Evolutionary conservation across 2,329 filamentous ascomycete genomes (phyloP).

Genomic region (Botrytis hyacinthi): DNA sequence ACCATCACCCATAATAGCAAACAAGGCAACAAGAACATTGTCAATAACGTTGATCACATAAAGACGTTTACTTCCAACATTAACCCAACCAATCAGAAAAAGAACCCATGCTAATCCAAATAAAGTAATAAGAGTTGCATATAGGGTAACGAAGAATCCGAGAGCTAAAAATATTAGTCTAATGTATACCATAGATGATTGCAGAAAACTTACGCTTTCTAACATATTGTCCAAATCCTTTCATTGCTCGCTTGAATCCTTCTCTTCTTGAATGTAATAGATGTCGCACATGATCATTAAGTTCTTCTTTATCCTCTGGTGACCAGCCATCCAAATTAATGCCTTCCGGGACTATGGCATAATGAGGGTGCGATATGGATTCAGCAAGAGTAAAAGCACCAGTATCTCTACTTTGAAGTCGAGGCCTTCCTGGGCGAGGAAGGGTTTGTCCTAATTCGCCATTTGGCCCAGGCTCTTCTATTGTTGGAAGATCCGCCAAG

Average conservation of each 20-base stretch:
- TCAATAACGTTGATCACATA: constrained; percentile 71
- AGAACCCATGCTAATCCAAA: constrained; percentile 87
- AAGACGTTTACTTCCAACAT: constrained; percentile 68
- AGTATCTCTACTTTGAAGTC: constrained; percentile 27
- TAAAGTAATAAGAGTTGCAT: constrained; percentile 77
- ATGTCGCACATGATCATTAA: constrained; percentile 83
- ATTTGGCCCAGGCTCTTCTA: constrained; percentile 22
- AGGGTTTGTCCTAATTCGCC: constrained; percentile 7
- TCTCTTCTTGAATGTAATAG: constrained; percentile 80
- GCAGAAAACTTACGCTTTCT: constrained; percentile 55
- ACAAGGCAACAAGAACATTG: constrained; percentile 67
- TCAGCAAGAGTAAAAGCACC: constrained; percentile 45
- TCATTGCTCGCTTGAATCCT: constrained; percentile 75
- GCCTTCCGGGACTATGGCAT: constrained; percentile 76
- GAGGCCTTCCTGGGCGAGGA: neutral
- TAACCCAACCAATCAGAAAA: constrained; percentile 90
- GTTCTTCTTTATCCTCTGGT: constrained; percentile 67
- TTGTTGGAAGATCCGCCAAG: constrained; percentile 15
- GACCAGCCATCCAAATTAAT: constrained; percentile 72
- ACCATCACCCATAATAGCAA: constrained; percentile 68
- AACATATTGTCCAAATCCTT: constrained; percentile 78
- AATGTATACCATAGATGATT: constrained; percentile 12
- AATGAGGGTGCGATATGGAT: constrained; percentile 65
- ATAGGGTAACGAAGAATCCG: constrained; percentile 80
- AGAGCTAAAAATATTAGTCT: constrained; percentile 50